Conservation (phyloP, 1,284 basidiomycete genomes). For the Ceratobasidium sp. region DNA sequence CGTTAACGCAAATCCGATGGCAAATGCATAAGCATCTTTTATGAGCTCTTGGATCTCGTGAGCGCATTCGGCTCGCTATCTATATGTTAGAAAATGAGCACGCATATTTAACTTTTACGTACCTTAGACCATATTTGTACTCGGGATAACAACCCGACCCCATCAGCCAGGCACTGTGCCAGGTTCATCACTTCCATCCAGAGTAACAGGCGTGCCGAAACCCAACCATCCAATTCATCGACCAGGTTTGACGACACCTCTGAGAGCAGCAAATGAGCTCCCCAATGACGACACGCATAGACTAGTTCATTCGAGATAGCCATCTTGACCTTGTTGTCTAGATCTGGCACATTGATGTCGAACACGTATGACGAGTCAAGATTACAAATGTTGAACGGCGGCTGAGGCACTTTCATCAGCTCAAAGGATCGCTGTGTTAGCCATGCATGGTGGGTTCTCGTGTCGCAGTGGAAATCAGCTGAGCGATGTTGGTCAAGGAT, state of each 20-base stretch:
- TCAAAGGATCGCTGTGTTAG: conserved; percentile 2
- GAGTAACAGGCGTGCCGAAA: background rate
- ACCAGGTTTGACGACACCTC: background rate
- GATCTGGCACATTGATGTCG: background rate
- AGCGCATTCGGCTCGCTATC: background rate
- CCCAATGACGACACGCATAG: background rate
- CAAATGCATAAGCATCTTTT: background rate
- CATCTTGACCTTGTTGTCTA: background rate
- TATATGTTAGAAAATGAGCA: background rate
- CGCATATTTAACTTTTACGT: background rate
- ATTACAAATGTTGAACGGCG: too few relatives aligned
- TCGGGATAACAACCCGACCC: background rate
- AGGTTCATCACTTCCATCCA: conserved; percentile 9
- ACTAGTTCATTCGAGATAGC: background rate
- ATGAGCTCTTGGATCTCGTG: background rate
- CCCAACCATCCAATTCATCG: background rate
- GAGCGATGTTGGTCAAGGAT: background rate
- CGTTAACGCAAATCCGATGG: background rate
- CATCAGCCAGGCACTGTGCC: background rate
- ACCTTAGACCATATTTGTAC: background rate
- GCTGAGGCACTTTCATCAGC: too few relatives aligned
- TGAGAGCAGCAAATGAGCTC: background rate
- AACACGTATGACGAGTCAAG: too few relatives aligned
- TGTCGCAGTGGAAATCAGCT: background rate
- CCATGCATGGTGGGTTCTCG: background rate